These are phyloP conservation scores for Scenedesmus sp. DNA, from an alignment of 163 green algal genomes.

Conservation along the genomic window DNA sequence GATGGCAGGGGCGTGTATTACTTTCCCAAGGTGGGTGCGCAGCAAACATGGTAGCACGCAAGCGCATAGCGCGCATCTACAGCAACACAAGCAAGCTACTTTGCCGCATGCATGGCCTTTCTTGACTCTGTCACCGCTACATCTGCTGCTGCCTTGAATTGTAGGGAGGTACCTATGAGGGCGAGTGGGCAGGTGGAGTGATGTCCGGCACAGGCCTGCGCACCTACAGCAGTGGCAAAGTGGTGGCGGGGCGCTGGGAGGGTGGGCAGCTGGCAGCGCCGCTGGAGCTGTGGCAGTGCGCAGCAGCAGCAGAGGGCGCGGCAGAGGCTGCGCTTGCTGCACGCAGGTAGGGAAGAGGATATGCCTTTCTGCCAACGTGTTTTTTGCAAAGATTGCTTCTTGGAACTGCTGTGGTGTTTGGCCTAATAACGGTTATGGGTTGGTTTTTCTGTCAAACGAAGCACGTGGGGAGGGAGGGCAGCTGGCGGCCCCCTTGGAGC, in stretches of 20 bases:
- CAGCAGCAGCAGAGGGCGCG: conserved; percentile 69
- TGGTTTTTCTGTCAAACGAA: too few relatives aligned
- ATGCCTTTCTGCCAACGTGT: too few relatives aligned
- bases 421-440: too few relatives aligned
- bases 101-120: too few relatives aligned
- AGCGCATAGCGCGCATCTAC: not conserved
- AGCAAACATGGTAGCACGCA: too few relatives aligned
- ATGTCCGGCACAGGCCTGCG: conserved; percentile 76
- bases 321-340: conserved; percentile 72
- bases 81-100: not conserved
- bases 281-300: conserved; percentile 79
- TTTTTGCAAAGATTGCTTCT: too few relatives aligned
- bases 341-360: conserved; percentile 33
- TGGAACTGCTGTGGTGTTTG: too few relatives aligned
- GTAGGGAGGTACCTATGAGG: conserved; percentile 83
- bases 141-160: not conserved
- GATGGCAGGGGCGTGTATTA: conserved; percentile 85
- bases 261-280: conserved; percentile 65
- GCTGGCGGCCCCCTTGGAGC: conserved; percentile 67
- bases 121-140: not conserved
- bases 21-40: conserved; percentile 72
- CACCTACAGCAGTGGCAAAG: conserved; percentile 66
- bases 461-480: conserved; percentile 55
- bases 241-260: conserved; percentile 70
- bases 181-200: conserved; percentile 75